Evolutionary conservation across 1,139 yeast genomes (phyloP).

Genomic region (Wickerhamiella infanticola): DNA sequence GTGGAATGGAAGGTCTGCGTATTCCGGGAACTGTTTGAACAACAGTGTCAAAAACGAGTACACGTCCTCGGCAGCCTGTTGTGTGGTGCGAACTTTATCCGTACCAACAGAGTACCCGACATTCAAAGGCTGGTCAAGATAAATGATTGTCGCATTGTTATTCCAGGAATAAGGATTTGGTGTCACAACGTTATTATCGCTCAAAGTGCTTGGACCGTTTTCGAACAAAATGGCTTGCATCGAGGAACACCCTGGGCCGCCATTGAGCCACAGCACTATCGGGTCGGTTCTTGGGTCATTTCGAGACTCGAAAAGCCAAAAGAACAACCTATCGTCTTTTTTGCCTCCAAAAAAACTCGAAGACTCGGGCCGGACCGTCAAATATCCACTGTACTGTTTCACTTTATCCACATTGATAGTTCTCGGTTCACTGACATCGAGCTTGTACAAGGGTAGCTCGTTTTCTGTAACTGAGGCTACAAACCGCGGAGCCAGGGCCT

Average conservation of each 20-base stretch:
- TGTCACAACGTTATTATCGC: slow-evolving; percentile 21
- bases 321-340: slow-evolving; percentile 44
- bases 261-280: slow-evolving; percentile 49
- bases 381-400: slow-evolving; percentile 74
- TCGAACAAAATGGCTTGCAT: slow-evolving; percentile 43
- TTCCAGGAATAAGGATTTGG: slow-evolving; percentile 57
- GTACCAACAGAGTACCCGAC: slow-evolving; percentile 60
- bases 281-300: slow-evolving; percentile 51
- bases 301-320: slow-evolving; percentile 56
- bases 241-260: slow-evolving; percentile 63
- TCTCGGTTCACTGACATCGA: slow-evolving; percentile 13
- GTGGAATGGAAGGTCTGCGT: slow-evolving; percentile 42
- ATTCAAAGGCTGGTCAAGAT: slow-evolving; percentile 56
- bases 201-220: slow-evolving; percentile 46
- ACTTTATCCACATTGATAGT: slow-evolving; percentile 48
- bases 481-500: neutral
- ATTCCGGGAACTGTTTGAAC: slow-evolving; percentile 56
- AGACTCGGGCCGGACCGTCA: slow-evolving; percentile 18
- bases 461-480: slow-evolving; percentile 2
- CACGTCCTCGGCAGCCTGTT: slow-evolving; percentile 60
- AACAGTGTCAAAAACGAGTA: slow-evolving; percentile 58
- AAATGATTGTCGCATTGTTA: slow-evolving; percentile 46
- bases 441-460: slow-evolving; percentile 6
- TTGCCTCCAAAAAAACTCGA: neutral
- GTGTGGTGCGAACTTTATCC: slow-evolving; percentile 39